phyloP scores from a whole-genome alignment of 768 basidiomycete species.

The Tulasnella calospora region DNA sequence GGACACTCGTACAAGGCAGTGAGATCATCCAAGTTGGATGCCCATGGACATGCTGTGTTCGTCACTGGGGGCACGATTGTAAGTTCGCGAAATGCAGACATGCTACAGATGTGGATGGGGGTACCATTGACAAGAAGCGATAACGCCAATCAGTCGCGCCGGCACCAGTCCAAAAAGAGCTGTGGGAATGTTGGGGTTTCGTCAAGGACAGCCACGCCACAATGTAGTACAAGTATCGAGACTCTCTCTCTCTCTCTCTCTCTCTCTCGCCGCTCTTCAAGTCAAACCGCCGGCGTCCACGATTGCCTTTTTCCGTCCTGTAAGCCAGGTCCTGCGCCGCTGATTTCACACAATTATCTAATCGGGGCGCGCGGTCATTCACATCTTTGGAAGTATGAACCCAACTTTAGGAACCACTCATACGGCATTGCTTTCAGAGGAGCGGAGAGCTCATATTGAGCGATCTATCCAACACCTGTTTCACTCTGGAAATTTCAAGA shows the following conservation, averaged over 20 bases:
- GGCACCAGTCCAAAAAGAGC: background rate
- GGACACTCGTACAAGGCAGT: conserved; percentile 58
- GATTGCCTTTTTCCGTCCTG: too few species aligned
- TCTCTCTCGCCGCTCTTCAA: too few species aligned
- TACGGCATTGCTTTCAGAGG: background rate
- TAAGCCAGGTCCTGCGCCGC: too few species aligned
- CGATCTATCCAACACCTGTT: background rate
- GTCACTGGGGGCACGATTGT: conserved; percentile 59
- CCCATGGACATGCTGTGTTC: conserved; percentile 80
- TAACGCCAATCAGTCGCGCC: background rate
- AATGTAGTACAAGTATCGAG: too few species aligned
- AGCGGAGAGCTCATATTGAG: background rate
- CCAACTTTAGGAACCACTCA: too few species aligned
- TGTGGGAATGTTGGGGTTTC: background rate
- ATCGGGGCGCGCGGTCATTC: too few species aligned
- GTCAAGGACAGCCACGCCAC: too few species aligned
- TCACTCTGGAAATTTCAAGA: background rate
- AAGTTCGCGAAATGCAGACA: conserved; percentile 35
- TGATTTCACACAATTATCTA: too few species aligned
- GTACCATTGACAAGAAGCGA: background rate
- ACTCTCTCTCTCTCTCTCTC: too few species aligned
- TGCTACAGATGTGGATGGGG: background rate
- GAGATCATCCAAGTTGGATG: conserved; percentile 62
- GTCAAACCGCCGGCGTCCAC: too few species aligned
- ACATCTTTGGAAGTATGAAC: too few species aligned